phyloP scores from a whole-genome alignment of 2,329 filamentous ascomycete species.

The Fusarium kyushuense region DNA sequence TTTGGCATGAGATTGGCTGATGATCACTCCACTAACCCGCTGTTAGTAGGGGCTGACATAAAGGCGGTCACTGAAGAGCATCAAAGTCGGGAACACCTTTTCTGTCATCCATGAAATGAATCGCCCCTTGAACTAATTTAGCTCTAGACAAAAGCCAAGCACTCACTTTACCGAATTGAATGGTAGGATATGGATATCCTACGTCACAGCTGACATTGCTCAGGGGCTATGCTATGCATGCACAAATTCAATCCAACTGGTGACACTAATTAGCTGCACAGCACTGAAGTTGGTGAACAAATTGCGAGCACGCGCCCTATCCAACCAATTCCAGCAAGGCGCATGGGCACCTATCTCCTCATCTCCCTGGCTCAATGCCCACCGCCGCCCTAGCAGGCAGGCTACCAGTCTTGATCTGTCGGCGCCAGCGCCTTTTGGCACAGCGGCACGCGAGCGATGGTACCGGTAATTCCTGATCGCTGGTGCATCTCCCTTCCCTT shows the following conservation, averaged over 20 bases:
- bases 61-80: neutral
- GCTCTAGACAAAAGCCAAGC: neutral
- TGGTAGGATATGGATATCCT: neutral
- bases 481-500: constrained; percentile 1
- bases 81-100: neutral
- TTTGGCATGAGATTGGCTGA: no score
- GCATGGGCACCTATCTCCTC: neutral
- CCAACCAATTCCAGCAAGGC: constrained; percentile 1
- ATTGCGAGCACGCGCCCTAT: neutral
- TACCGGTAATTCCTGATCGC: constrained; percentile 18
- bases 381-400: neutral
- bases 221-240: constrained; percentile 10
- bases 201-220: constrained; percentile 25
- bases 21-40: constrained; percentile 8
- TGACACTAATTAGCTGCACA: no score
- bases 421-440: neutral
- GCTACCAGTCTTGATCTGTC: no score
- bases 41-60: neutral
- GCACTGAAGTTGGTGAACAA: neutral
- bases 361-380: neutral
- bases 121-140: constrained; percentile 16
- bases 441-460: constrained; percentile 2
- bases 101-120: constrained; percentile 17
- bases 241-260: neutral
- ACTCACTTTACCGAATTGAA: neutral